Percentiles rank a stretch among this genome's conserved stretches.
Conservation (phyloP, 371 early-diverging fungal genomes). For the Mortierella sp. region DNA sequence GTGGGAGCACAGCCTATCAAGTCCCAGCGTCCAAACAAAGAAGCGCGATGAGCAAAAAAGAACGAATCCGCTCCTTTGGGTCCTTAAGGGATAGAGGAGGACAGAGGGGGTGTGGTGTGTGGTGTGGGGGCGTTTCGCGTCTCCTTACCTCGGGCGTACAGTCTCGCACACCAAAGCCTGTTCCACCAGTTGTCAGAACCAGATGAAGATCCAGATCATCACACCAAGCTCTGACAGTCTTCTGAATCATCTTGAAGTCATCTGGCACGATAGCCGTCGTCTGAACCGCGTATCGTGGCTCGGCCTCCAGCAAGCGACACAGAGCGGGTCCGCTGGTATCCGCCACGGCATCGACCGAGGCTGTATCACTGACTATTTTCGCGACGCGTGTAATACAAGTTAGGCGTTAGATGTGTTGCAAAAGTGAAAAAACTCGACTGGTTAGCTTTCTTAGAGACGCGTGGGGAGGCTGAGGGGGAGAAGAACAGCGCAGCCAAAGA, state of each 20-base stretch:
- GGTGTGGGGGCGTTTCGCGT: no score
- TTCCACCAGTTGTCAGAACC: slow-evolving; percentile 92
- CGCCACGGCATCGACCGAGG: slow-evolving; percentile 58
- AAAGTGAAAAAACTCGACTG: no score
- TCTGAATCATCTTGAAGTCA: slow-evolving; percentile 61
- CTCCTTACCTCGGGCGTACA: slow-evolving; percentile 84
- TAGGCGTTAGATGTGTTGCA: no score
- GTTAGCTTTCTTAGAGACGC: no score
- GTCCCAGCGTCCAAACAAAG: background rate
- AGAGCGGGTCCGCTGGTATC: slow-evolving; percentile 76
- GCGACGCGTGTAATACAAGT: no score
- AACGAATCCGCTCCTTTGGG: no score
- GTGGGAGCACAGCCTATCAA: slow-evolving; percentile 78
- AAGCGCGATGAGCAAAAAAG: no score
- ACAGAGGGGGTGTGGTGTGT: no score
- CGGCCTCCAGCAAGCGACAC: slow-evolving; percentile 47
- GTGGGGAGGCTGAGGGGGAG: no score
- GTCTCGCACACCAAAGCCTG: slow-evolving; percentile 89
- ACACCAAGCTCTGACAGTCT: slow-evolving; percentile 63
- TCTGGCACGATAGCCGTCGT: slow-evolving; percentile 62
- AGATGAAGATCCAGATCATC: slow-evolving; percentile 64
- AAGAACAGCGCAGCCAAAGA: no score
- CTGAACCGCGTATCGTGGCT: slow-evolving; percentile 52
- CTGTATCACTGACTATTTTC: slow-evolving; percentile 78
- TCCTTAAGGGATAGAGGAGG: no score